These are phyloP conservation scores for Exsudoporus frostii DNA, from an alignment of 768 basidiomycete genomes.

Conservation along the genomic window DNA sequence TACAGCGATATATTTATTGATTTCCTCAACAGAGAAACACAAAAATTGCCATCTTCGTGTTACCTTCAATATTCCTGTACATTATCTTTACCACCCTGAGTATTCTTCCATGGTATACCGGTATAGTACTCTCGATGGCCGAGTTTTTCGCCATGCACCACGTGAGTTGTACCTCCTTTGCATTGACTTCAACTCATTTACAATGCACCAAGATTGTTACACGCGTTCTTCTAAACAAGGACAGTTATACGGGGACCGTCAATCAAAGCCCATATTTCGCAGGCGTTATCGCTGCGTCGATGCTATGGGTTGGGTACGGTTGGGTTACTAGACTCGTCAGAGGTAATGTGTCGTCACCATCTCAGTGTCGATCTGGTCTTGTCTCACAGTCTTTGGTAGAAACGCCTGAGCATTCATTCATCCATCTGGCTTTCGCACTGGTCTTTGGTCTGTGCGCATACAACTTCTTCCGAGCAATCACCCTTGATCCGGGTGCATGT, in stretches of 20 bases:
- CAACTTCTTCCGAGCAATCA: constrained; percentile 90
- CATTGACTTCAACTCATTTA: constrained; percentile 4
- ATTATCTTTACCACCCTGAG: constrained; percentile 82
- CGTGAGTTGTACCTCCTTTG: constrained; percentile 44
- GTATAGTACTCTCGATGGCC: constrained; percentile 75
- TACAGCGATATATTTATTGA: not conserved
- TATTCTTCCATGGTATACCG: constrained; percentile 88
- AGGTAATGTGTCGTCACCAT: constrained; percentile 42
- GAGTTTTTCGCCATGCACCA: constrained; percentile 95
- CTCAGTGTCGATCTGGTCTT: not conserved
- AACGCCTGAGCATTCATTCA: constrained; percentile 69
- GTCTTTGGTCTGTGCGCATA: constrained; percentile 69
- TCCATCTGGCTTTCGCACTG: constrained; percentile 76
- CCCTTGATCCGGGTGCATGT: constrained; percentile 85
- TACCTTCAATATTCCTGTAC: constrained; percentile 78
- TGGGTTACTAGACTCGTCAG: constrained; percentile 78
- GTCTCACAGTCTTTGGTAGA: constrained; percentile 40
- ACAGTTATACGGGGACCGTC: constrained; percentile 78
- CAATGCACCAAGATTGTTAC: constrained; percentile 62
- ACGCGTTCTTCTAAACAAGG: constrained; percentile 79
- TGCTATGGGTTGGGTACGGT: constrained; percentile 82
- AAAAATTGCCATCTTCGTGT: constrained; percentile 69
- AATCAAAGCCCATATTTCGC: constrained; percentile 90
- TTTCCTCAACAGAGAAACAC: constrained; percentile 61
- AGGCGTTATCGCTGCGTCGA: constrained; percentile 80